phyloP scores from a whole-genome alignment of 2,329 filamentous ascomycete genomes.

The Cladosporium sp. region DNA sequence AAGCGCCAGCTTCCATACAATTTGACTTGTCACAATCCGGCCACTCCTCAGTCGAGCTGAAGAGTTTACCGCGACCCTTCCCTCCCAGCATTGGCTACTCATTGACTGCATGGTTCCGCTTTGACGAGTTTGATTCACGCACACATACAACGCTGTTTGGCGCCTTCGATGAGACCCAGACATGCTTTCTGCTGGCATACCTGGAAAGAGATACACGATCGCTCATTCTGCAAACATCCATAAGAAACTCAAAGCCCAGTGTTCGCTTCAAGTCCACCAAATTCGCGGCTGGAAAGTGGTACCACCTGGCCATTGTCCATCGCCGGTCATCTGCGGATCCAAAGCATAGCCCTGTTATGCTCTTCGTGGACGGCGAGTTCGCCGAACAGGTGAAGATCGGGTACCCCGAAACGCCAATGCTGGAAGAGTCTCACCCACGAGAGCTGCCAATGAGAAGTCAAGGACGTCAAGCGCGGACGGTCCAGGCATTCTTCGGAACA shows the following conservation, averaged over 20 bases:
- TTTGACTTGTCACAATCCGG: slow-evolving; percentile 89
- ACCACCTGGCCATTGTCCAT: slow-evolving; percentile 88
- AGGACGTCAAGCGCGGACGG: slow-evolving; percentile 50
- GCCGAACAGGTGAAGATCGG: slow-evolving; percentile 85
- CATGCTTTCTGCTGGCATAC: slow-evolving; percentile 91
- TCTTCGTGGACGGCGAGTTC: slow-evolving; percentile 93
- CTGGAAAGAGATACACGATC: slow-evolving; percentile 90
- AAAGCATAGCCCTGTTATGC: slow-evolving; percentile 53
- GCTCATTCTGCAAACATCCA: slow-evolving; percentile 93
- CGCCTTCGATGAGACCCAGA: slow-evolving; percentile 85
- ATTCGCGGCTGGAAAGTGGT: slow-evolving; percentile 79
- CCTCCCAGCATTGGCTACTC: slow-evolving; percentile 85
- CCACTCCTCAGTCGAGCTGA: slow-evolving; percentile 84
- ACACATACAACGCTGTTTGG: slow-evolving; percentile 95
- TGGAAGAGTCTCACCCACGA: slow-evolving; percentile 13
- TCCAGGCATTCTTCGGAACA: slow-evolving; percentile 92
- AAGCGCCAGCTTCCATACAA: slow-evolving; percentile 79
- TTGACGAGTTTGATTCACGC: slow-evolving; percentile 79
- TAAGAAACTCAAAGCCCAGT: slow-evolving; percentile 79
- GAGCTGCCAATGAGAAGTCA: slow-evolving; percentile 8
- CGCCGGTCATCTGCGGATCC: slow-evolving; percentile 38
- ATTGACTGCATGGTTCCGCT: slow-evolving; percentile 80
- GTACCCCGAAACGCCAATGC: slow-evolving; percentile 73
- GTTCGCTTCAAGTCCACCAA: slow-evolving; percentile 83
- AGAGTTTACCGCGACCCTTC: slow-evolving; percentile 79